These are phyloP conservation scores for Achaetomium macrosporum DNA, from an alignment of 2,329 filamentous ascomycete species.

Conservation along the genomic window DNA sequence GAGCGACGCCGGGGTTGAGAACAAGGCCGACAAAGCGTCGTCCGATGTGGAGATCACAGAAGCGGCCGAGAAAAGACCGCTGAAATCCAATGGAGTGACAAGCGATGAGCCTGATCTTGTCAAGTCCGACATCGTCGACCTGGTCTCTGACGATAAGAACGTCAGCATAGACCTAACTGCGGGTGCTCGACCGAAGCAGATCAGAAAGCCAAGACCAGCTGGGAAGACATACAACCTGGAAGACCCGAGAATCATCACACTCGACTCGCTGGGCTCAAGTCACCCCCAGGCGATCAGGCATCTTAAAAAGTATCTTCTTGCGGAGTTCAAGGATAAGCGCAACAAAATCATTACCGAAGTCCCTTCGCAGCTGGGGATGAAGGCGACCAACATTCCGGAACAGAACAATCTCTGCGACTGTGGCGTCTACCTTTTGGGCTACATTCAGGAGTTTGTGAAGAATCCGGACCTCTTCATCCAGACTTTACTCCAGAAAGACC, in stretches of 20 bases:
- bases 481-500: conserved; percentile 58
- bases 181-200: conserved; percentile 12
- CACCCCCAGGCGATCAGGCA: conserved; percentile 60
- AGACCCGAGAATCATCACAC: conserved; percentile 69
- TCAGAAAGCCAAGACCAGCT: conserved; percentile 25
- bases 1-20: neutral
- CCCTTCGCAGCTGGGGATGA: conserved; percentile 46
- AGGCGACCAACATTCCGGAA: conserved; percentile 66
- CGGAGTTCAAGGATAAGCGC: conserved; percentile 64
- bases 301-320: conserved; percentile 70
- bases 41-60: conserved; percentile 20
- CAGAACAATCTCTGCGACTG: conserved; percentile 88
- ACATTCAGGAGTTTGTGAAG: conserved; percentile 74
- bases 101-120: neutral
- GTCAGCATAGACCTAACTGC: neutral
- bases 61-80: neutral
- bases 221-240: conserved; percentile 40
- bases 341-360: conserved; percentile 34
- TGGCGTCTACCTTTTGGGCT: conserved; percentile 78
- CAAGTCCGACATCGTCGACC: conserved; percentile 14
- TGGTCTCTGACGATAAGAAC: conserved; percentile 11
- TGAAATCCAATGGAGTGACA: neutral
- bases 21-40: neutral
- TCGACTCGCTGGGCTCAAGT: conserved; percentile 71
- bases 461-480: conserved; percentile 65